Percentiles rank a stretch among this genome's conserved stretches.
phyloP scores from a whole-genome alignment of 495 filamentous ascomycete species.

The Hypoxylon perforatum region DNA sequence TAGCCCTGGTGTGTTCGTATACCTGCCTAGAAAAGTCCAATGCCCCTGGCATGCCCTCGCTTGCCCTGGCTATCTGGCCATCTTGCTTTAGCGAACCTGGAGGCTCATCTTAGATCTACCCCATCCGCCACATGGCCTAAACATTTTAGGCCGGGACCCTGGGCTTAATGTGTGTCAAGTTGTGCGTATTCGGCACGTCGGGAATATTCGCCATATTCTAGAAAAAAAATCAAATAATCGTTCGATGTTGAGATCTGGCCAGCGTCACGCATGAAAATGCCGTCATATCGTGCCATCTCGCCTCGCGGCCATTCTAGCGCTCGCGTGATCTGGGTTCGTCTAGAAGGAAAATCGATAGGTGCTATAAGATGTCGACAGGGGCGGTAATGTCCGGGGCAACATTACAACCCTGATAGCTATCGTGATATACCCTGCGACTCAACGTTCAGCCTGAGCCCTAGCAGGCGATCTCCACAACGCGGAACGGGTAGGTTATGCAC shows the following conservation, averaged over 20 bases:
- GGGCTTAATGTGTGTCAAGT: slow-evolving; percentile 20
- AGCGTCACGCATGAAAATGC: slow-evolving; percentile 30
- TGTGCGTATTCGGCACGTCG: slow-evolving; percentile 19
- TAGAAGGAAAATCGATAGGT: neutral
- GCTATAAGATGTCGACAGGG: neutral
- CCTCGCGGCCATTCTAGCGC: slow-evolving; percentile 10
- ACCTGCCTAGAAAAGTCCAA: slow-evolving; percentile 7
- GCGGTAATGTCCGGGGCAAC: slow-evolving; percentile 32
- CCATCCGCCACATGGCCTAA: slow-evolving; percentile 19
- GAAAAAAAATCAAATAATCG: slow-evolving; percentile 26
- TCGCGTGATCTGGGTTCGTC: slow-evolving; percentile 22
- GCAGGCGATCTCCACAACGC: slow-evolving; percentile 19
- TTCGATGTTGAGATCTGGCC: slow-evolving; percentile 34
- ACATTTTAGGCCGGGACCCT: slow-evolving; percentile 1
- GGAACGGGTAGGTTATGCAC: slow-evolving; percentile 12
- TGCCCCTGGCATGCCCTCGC: neutral
- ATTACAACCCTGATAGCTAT: too few species aligned
- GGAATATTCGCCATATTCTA: slow-evolving; percentile 28
- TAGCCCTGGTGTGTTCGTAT: slow-evolving; percentile 12
- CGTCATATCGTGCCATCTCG: slow-evolving; percentile 40
- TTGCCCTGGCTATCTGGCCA: neutral
- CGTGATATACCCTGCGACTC: slow-evolving; percentile 17
- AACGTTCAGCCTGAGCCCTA: slow-evolving; percentile 20
- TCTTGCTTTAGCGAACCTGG: neutral
- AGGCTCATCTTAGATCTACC: slow-evolving; percentile 25